Base-by-base conservation (phyloP, 2,329 filamentous ascomycete species). In the Aspergillus sp. region DNA sequence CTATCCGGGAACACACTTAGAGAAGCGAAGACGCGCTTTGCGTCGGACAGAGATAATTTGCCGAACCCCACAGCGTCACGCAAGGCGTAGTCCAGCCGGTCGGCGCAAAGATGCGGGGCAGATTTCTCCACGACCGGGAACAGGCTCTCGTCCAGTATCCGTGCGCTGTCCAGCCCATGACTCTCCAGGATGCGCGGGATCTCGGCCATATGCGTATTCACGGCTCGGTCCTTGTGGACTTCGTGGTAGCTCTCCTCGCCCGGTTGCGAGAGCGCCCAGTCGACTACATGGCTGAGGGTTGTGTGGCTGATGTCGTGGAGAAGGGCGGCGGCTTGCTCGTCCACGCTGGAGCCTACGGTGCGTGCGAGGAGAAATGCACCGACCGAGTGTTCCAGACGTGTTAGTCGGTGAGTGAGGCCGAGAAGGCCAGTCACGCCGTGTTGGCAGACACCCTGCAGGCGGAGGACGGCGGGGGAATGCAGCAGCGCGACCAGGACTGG, bases 241-340 rank as follows among this genome's bases (percentile, higher is more conserved):
- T 77, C 75, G 62, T 77, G 74, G 47, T 68, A 77, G 62, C 74
- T 76, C 11, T 60, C 68, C 44, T 74, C 74, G 2, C 72, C 70
- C 0, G 74, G 71, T 45, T 71, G 63, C 2, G 70, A 70, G 12
- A 77, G 64, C 5, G 73, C 74, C 59, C 68, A 67, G 58, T 77
- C 74, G 8, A 76, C 68, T 32, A 76, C 74, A 61, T 77, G 74
- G 56, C 74, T 77, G 60, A 77, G 71, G 43, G 67, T 64, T 17
- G 75, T 77, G 59, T 77, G 74, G 57, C 68, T 70, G 58, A 77
- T 67, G 50, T 77, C 74, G 53, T 77, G 74, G 6, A 77, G 68
- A 15, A 77, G 68, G 3, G 70, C 74, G 13, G 74, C 70, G 32
- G 75, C 65, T 56, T 77, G 74, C 59, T 77, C 74, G 20, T 69